Conservation (phyloP, 2,329 filamentous ascomycete species). For the Sordariomycetes sp. region DNA sequence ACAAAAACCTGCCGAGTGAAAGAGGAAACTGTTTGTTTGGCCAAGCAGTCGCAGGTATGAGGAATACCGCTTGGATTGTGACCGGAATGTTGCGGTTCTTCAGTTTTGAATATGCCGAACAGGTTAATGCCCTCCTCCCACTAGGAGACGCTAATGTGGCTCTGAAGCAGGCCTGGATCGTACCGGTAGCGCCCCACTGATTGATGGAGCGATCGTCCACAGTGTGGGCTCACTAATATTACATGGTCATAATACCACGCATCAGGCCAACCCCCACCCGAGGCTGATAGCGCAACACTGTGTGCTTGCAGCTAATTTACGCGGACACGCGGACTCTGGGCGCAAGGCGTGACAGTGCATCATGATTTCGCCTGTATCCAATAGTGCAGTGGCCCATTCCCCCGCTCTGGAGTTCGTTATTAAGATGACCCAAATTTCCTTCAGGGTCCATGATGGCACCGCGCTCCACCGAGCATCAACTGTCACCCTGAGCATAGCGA, state of each 20-base stretch:
- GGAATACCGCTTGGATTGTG: not conserved
- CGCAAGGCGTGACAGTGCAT: not conserved
- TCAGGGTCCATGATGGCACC: not conserved
- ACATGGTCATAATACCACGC: not conserved
- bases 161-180: not conserved
- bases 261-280: not conserved
- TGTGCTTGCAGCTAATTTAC: constrained; percentile 2
- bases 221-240: not conserved
- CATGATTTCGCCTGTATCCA: constrained; percentile 1
- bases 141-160: not conserved
- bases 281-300: not conserved
- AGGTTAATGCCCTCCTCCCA: not conserved
- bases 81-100: not conserved
- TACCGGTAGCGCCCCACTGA: not conserved
- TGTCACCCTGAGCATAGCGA: not conserved
- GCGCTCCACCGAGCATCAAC: not conserved
- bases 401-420: not conserved
- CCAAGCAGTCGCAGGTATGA: not conserved
- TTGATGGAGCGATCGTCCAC: not conserved
- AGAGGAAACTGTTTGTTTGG: too few relatives aligned
- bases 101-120: not conserved
- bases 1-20: not conserved
- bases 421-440: constrained; percentile 3
- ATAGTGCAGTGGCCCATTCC: not conserved
- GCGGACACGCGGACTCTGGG: constrained; percentile 1